These are phyloP conservation scores for Ustilago shanxiensis DNA, from an alignment of 1,284 basidiomycete genomes.

Conservation along the genomic window DNA sequence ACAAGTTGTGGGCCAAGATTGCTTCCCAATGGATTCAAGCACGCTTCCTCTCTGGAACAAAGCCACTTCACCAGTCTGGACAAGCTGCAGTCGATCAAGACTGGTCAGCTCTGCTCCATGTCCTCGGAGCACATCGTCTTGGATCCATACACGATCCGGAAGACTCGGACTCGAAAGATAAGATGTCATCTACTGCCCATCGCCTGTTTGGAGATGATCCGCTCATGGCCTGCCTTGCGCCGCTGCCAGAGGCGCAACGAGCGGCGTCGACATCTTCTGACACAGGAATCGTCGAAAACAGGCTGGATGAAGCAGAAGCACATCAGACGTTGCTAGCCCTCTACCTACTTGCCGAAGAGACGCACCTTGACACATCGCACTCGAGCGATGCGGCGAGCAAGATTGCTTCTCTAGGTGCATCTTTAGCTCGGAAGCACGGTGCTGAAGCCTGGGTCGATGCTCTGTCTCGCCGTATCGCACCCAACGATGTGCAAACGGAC, in stretches of 20 bases:
- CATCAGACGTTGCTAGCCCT: slow-evolving; percentile 20
- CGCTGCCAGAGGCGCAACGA: not conserved
- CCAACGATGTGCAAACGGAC: not conserved
- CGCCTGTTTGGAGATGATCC: slow-evolving; percentile 23
- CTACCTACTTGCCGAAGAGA: slow-evolving; percentile 57
- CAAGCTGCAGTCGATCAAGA: slow-evolving; percentile 21
- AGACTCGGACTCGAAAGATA: not conserved
- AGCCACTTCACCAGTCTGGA: not conserved
- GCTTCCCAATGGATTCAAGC: slow-evolving; percentile 19
- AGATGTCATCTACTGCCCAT: no score
- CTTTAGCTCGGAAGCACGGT: not conserved
- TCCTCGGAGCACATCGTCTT: not conserved
- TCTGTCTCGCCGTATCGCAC: slow-evolving; percentile 11
- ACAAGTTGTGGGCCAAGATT: slow-evolving; percentile 16
- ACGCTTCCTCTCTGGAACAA: slow-evolving; percentile 19
- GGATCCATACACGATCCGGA: not conserved
- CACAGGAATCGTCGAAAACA: not conserved
- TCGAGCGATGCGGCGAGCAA: not conserved
- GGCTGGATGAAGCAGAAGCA: slow-evolving; percentile 12
- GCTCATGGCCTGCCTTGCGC: slow-evolving; percentile 19
- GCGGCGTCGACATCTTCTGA: not conserved
- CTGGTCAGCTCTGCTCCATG: slow-evolving; percentile 18
- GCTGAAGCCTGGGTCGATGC: slow-evolving; percentile 21
- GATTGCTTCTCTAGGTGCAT: slow-evolving; percentile 6
- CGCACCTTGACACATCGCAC: slow-evolving; percentile 29